These are phyloP conservation scores for Talaromyces sp. DNA, from an alignment of 2,329 filamentous ascomycete species.

Conservation along the genomic window DNA sequence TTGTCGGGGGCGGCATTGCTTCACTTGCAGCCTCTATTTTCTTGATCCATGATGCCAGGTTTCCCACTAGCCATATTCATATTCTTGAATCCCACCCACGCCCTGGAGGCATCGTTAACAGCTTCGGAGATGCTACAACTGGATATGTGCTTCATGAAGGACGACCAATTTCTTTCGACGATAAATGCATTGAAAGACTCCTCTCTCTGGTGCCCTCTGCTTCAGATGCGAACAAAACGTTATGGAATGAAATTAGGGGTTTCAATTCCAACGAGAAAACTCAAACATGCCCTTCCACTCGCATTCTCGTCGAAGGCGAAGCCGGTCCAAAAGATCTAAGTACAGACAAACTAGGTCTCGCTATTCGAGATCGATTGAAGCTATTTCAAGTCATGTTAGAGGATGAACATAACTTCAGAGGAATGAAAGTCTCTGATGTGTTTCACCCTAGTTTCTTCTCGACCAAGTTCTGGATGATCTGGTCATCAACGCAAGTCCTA, in stretches of 20 bases:
- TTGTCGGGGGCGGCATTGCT: constrained; percentile 37
- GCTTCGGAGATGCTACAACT: constrained; percentile 24
- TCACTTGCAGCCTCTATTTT: constrained; percentile 33
- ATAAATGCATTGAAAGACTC: constrained; percentile 31
- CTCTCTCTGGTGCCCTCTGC: constrained; percentile 26
- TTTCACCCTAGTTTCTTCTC: constrained; percentile 20
- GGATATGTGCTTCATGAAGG: constrained; percentile 34
- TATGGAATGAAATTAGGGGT: background rate
- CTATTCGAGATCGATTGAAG: constrained; percentile 19
- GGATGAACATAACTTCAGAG: constrained; percentile 22
- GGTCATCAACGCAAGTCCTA: constrained; percentile 20
- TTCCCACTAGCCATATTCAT: constrained; percentile 31
- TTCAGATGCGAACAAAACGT: background rate
- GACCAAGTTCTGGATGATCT: constrained; percentile 23
- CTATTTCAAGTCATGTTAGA: constrained; percentile 19
- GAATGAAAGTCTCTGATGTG: constrained; percentile 28
- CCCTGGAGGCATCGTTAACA: constrained; percentile 31
- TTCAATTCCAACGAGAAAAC: background rate
- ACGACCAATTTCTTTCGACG: constrained; percentile 32
- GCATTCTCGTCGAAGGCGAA: background rate
- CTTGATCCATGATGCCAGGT: constrained; percentile 30
- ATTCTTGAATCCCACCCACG: constrained; percentile 30
- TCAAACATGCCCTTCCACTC: background rate
- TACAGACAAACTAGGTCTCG: constrained; percentile 10
- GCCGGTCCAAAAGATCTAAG: background rate